Evolutionary conservation across 257 asterid species (phyloP).

Genomic region (Thymus mandschuricus): DNA sequence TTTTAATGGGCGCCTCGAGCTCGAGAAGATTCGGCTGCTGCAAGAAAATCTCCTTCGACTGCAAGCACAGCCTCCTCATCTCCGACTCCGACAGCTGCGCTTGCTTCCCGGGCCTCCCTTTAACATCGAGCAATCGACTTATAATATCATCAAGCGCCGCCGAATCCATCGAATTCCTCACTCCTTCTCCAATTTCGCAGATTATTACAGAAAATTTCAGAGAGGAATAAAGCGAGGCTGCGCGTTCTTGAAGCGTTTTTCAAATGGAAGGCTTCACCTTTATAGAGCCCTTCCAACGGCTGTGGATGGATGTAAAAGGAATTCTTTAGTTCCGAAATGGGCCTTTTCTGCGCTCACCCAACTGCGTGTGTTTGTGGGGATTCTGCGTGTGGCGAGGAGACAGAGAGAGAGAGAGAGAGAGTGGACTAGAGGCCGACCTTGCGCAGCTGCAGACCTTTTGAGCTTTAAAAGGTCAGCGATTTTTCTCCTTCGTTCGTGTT

Average conservation of each 20-base stretch:
- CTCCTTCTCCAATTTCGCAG: conserved; percentile 12
- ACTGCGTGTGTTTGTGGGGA: neutral
- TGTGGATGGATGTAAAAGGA: neutral
- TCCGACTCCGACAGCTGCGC: conserved; percentile 86
- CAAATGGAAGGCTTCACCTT: conserved; percentile 12
- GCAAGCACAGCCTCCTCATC: conserved; percentile 75
- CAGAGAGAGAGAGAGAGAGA: neutral
- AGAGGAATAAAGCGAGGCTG: conserved; percentile 25
- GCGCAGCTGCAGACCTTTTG: neutral
- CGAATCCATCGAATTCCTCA: conserved; percentile 51
- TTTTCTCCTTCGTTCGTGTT: neutral
- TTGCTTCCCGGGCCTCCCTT: conserved; percentile 83
- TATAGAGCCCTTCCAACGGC: neutral
- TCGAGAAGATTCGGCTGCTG: conserved; percentile 90
- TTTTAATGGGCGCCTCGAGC: conserved; percentile 94
- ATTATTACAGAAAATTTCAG: neutral
- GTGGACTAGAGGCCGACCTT: conserved; percentile 8
- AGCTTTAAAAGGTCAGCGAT: neutral
- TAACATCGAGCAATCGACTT: conserved; percentile 74
- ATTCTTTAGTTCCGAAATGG: neutral
- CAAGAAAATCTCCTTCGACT: conserved; percentile 70
- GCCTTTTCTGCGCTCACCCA: neutral
- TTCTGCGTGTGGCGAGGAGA: conserved; percentile 1
- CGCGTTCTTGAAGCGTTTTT: conserved; percentile 33
- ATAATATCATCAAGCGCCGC: conserved; percentile 65